Conservation (phyloP, 2,329 filamentous ascomycete genomes). For the Lachnellula subtilissima region DNA sequence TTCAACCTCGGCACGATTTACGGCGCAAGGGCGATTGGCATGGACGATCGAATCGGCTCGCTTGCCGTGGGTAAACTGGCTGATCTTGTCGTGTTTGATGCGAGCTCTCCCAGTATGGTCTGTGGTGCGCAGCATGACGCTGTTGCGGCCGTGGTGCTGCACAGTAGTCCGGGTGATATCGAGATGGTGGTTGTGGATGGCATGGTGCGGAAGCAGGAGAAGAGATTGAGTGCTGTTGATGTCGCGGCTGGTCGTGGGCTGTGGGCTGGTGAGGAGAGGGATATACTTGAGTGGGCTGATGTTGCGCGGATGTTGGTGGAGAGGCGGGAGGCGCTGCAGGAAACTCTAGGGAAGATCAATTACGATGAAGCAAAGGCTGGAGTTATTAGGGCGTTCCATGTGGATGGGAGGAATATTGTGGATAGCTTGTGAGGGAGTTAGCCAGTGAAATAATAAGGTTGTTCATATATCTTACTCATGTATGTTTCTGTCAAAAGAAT, state of each 20-base stretch:
- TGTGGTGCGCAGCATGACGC: slow-evolving; percentile 38
- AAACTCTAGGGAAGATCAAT: slow-evolving; percentile 30
- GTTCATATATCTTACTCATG: no score
- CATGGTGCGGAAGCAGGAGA: slow-evolving; percentile 35
- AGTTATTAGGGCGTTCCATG: slow-evolving; percentile 26
- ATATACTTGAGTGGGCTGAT: slow-evolving; percentile 29
- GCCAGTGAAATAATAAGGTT: no score
- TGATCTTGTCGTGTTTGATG: slow-evolving; percentile 46
- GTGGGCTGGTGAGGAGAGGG: slow-evolving; percentile 17
- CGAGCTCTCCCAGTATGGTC: slow-evolving; percentile 36
- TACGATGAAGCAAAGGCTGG: slow-evolving; percentile 30
- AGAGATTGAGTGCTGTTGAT: slow-evolving; percentile 15
- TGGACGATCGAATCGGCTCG: slow-evolving; percentile 40
- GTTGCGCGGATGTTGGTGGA: slow-evolving; percentile 29
- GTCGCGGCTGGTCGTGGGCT: slow-evolving; percentile 5
- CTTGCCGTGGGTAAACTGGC: slow-evolving; percentile 43
- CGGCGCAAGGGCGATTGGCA: slow-evolving; percentile 39
- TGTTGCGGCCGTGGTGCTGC: slow-evolving; percentile 39
- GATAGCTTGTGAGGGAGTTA: not conserved
- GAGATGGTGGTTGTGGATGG: slow-evolving; percentile 42
- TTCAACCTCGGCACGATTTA: slow-evolving; percentile 47
- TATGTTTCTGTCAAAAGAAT: no score
- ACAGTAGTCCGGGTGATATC: slow-evolving; percentile 38
- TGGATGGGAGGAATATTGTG: slow-evolving; percentile 13
- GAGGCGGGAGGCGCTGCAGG: slow-evolving; percentile 29